Percentiles rank a stretch among this genome's conserved stretches.
phyloP scores from a whole-genome alignment of 2,329 filamentous ascomycete species.

The Raffaelea albimanens region DNA sequence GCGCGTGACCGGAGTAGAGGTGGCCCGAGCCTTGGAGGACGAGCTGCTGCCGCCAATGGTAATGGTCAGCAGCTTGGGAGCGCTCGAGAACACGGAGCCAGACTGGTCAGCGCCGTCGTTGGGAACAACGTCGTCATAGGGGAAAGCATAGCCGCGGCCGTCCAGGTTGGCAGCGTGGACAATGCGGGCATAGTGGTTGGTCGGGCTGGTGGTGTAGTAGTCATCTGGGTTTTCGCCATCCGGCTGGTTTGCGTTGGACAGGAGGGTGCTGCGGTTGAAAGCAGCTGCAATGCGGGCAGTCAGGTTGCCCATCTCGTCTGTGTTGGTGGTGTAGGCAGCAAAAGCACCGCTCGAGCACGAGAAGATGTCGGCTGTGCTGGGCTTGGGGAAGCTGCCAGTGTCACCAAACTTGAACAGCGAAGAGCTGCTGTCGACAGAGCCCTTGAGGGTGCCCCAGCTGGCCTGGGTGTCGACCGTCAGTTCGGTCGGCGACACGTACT shows the following conservation, averaged over 20 bases:
- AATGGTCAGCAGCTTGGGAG: constrained; percentile 31
- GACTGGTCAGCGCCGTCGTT: constrained; percentile 48
- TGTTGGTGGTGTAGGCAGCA: constrained; percentile 29
- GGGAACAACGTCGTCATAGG: constrained; percentile 60
- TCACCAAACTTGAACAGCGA: constrained; percentile 28
- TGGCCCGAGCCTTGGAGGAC: neutral
- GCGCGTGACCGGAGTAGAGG: neutral
- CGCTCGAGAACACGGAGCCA: constrained; percentile 49
- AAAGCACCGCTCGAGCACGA: constrained; percentile 49
- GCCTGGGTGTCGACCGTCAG: constrained; percentile 46
- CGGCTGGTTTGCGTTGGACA: constrained; percentile 42
- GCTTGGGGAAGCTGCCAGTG: constrained; percentile 33
- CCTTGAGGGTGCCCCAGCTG: constrained; percentile 37
- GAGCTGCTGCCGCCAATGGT: constrained; percentile 12
- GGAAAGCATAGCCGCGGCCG: constrained; percentile 58
- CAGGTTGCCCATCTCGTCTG: constrained; percentile 47
- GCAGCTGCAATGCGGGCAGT: constrained; percentile 67
- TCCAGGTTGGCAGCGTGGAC: constrained; percentile 52
- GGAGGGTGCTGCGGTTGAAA: constrained; percentile 63
- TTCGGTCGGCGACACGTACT: constrained; percentile 29
- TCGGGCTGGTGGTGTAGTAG: constrained; percentile 46
- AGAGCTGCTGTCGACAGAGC: constrained; percentile 27
- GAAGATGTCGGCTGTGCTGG: constrained; percentile 39
- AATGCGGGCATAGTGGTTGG: constrained; percentile 60
- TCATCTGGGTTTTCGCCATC: constrained; percentile 35